phyloP scores from a whole-genome alignment of 2,329 filamentous ascomycete species.

The Phaeosphaeriaceae sp. region DNA sequence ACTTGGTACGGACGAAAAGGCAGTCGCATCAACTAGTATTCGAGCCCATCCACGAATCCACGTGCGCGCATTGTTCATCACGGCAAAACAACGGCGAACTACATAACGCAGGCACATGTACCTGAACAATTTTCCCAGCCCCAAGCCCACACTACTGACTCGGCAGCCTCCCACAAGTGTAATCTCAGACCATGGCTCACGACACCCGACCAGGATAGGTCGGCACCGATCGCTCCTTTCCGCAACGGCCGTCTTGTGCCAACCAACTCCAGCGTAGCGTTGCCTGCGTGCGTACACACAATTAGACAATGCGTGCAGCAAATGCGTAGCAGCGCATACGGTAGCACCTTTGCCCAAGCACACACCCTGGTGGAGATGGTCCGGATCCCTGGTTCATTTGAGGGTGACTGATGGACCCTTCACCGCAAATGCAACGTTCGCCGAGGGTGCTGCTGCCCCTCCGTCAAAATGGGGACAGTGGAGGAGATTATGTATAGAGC shows the following conservation, averaged over 20 bases:
- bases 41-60: not conserved
- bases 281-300: too few relatives aligned
- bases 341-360: too few relatives aligned
- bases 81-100: slow-evolving; percentile 1
- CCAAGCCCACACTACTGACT: not conserved
- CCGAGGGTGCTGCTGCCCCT: not conserved
- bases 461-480: not conserved
- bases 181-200: not conserved
- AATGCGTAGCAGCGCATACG: too few relatives aligned
- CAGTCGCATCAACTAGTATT: too few relatives aligned
- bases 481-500: not conserved
- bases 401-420: not conserved
- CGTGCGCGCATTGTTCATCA: not conserved
- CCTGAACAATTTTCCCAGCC: not conserved
- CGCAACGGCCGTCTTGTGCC: not conserved
- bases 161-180: not conserved
- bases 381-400: not conserved
- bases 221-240: slow-evolving; percentile 1
- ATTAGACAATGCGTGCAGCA: too few relatives aligned
- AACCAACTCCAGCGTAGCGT: too few relatives aligned
- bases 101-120: not conserved
- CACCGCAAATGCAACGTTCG: not conserved
- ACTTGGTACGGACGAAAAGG: too few relatives aligned
- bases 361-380: not conserved
- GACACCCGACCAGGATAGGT: not conserved